Evolutionary conservation across 108 stramenopile genomes (phyloP).

Genomic region (Cyclotella atomus): DNA sequence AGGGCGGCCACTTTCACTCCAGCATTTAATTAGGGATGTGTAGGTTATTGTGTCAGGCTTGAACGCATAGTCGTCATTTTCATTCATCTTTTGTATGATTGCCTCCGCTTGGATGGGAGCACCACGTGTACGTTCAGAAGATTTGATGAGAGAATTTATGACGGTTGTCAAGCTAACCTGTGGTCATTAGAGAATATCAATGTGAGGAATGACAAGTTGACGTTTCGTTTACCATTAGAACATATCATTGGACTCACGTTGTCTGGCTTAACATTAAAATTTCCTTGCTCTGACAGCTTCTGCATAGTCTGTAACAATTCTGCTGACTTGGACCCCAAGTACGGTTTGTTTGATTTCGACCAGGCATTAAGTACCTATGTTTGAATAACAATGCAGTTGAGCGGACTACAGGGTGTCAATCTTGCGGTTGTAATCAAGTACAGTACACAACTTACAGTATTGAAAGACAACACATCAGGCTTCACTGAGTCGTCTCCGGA

Average conservation of each 20-base stretch:
- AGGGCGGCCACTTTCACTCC: constrained; percentile 40
- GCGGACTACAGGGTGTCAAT: not conserved
- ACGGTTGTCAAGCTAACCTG: constrained; percentile 47
- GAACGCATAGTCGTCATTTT: constrained; percentile 25
- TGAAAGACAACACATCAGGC: constrained; percentile 41
- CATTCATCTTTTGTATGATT: constrained; percentile 53
- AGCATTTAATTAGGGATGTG: constrained; percentile 54
- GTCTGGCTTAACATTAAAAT: constrained; percentile 37
- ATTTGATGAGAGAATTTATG: constrained; percentile 37
- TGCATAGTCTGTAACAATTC: constrained; percentile 45
- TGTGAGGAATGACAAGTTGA: not conserved
- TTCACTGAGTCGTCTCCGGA: constrained; percentile 22
- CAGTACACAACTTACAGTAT: constrained; percentile 27
- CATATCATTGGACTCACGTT: constrained; percentile 12
- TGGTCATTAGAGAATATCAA: not conserved
- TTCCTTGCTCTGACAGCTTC: constrained; percentile 34
- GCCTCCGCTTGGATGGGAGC: constrained; percentile 51
- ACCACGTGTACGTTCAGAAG: constrained; percentile 15
- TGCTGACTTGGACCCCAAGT: constrained; percentile 12
- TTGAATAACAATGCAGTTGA: not conserved
- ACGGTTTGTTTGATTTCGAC: constrained; percentile 23
- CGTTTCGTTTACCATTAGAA: not conserved
- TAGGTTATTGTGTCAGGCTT: constrained; percentile 56
- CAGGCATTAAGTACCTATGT: constrained; percentile 48
- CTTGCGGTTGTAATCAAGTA: too few species aligned